Percentiles rank a stretch among this genome's conserved stretches.
Conservation (phyloP, 495 filamentous ascomycete species). For the Aspergillus kassunensis region DNA sequence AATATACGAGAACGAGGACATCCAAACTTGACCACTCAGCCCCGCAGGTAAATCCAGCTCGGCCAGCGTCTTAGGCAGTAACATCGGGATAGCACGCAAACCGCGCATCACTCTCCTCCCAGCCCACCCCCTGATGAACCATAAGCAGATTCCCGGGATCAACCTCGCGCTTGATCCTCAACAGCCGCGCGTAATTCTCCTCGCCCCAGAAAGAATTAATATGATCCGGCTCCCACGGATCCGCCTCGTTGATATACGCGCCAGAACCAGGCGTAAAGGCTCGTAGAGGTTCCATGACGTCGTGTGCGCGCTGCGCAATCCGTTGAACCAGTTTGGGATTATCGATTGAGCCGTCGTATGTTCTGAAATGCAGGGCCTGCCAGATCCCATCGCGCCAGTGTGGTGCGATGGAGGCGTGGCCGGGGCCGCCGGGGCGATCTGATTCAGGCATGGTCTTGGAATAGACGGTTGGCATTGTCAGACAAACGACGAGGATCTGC, state of each 20-base stretch:
- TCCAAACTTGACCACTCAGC: too few relatives aligned
- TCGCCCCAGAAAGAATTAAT: conserved; percentile 45
- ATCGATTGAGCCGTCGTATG: conserved; percentile 34
- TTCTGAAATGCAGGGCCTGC: conserved; percentile 31
- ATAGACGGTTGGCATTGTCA: conserved; percentile 11
- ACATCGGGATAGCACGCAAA: conserved; percentile 12
- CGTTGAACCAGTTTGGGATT: conserved; percentile 28
- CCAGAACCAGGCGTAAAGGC: conserved; percentile 40
- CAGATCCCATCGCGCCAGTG: conserved; percentile 38
- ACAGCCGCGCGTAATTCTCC: conserved; percentile 37
- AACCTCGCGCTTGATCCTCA: conserved; percentile 38
- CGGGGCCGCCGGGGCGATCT: conserved; percentile 12
- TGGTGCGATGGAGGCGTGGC: conserved; percentile 6
- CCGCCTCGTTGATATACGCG: conserved; percentile 46
- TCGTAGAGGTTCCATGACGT: conserved; percentile 24
- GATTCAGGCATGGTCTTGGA: conserved; percentile 7
- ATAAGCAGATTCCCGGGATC: conserved; percentile 27
- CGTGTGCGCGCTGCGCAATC: conserved; percentile 31
- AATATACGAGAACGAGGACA: too few relatives aligned
- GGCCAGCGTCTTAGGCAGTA: too few relatives aligned
- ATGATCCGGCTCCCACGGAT: conserved; percentile 42
- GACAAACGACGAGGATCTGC: neutral
- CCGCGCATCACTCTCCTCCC: conserved; percentile 11
- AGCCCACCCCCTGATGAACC: conserved; percentile 15
- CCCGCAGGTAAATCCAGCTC: too few relatives aligned